Evolutionary conservation across 495 filamentous ascomycete species (phyloP).

Genomic region (Neurospora tetraspora): DNA sequence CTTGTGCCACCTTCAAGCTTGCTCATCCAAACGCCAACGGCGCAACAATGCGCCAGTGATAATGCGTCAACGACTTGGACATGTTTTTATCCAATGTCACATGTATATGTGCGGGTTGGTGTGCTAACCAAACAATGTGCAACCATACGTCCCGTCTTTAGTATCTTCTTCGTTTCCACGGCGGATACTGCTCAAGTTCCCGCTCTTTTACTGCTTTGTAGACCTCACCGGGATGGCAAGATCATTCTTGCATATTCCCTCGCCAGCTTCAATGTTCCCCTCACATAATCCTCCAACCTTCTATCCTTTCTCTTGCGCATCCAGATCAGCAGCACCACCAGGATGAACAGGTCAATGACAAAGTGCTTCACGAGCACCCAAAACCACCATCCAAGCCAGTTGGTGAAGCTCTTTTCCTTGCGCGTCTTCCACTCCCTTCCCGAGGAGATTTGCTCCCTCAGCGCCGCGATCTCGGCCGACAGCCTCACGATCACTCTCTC

Average conservation of each 20-base stretch:
- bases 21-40: neutral
- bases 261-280: slow-evolving; percentile 49
- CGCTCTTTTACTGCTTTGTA: neutral
- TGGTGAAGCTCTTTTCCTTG: slow-evolving; percentile 45
- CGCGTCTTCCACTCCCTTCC: slow-evolving; percentile 44
- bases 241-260: slow-evolving; percentile 49
- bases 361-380: slow-evolving; percentile 66
- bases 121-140: neutral
- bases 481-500: slow-evolving; percentile 82
- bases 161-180: neutral
- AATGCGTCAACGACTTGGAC: neutral
- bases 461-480: slow-evolving; percentile 86
- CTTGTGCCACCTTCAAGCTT: neutral
- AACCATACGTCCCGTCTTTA: neutral
- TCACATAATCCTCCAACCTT: slow-evolving; percentile 66
- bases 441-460: slow-evolving; percentile 81
- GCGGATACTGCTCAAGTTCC: neutral
- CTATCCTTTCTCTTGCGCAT: slow-evolving; percentile 68
- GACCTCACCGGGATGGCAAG: slow-evolving; percentile 39
- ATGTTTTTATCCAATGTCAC: neutral
- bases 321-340: slow-evolving; percentile 65
- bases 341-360: slow-evolving; percentile 56
- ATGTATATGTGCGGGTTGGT: neutral
- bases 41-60: neutral
- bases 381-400: slow-evolving; percentile 66